Base-by-base conservation (phyloP, 192 early-diverging fungal genomes). In the Dimargaris xerosporica region DNA sequence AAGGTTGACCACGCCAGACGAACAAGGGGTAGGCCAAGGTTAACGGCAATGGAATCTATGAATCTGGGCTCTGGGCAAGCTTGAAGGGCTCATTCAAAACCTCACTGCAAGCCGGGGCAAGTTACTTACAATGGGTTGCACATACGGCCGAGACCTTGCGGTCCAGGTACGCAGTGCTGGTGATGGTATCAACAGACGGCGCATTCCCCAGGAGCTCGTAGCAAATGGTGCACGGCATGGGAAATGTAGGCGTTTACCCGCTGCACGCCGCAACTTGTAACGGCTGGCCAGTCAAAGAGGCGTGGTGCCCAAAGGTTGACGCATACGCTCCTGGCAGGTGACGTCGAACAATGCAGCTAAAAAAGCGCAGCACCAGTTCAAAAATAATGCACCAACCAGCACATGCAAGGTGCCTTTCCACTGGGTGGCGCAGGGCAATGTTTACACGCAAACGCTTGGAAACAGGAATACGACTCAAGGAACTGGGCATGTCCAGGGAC, bases 211-310 rank as follows among this genome's bases (percentile, higher is more conserved):
- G 52, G 5, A 53, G 25, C 52, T 53, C 52, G 25, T 53, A 53
- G 52, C 52, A 53, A 26, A 53, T 53, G 25, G 52, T 53, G 52
- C 52, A 53, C 23, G 52, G 52, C 52, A 53, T 53, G 26, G 52
- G 19, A 21, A 48, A 1, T 48, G 12, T 2, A 39, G 34, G 34
- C 34, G 34, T 39, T 7, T 7, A 39, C 34, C 3, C 34, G 34
- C 34, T 39, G 34, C 34, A n/a, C 34, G 7, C 34, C 34, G 34
- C 34, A 39, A 39, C 3, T 39, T 39, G 34, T 7, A 39, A 39
- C 34, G 3, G 34, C 34, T 39, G 34, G 34, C 34, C 34, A 39
- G 34, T 2, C 3, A 39, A 39, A 2, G 7, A 39, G 7, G 2
- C 34, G 34, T 39, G 34, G 34, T 2, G 34, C 34, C 34, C 34